Base-by-base conservation (phyloP, 805 yeast species). In the Wickerhamiella sergipiensis region DNA sequence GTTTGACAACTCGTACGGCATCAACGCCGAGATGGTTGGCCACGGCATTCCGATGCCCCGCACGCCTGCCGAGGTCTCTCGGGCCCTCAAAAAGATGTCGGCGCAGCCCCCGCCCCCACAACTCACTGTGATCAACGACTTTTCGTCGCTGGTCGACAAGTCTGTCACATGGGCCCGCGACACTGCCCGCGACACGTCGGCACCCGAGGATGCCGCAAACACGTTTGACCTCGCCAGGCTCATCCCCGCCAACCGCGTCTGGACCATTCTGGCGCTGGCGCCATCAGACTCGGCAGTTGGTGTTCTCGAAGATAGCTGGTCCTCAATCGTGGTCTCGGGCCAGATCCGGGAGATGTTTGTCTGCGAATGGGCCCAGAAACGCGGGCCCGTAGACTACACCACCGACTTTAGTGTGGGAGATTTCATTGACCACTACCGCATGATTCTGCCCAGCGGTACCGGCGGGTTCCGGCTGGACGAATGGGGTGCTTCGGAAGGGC, bases 331-430 rank as follows among this genome's bases (percentile, higher is more conserved):
- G 1, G 71, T 70, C 2, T 65, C 71, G 9, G 50, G 63, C 3
- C 73, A 69, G 53, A 55, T 68, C 13, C 61, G 72, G 15, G 63
- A 61, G 36, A 57, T 64, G 58, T 64, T 60, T 45, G 52, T 70
- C 26, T 58, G 66, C 7, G 72, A 70, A 48, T 69, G 72, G 73
- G 62, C 65, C 5, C 57, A 59, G 36, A 62, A 68, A 36, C 59
- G 67, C n/a, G 53, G 62, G 8, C 51, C 60, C 6, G 51, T 59
- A 13, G 71, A 69, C 52, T 69, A 59, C 55, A 67, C 72, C 12
- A 68, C 70, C 22, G 73, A 69, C 50, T 70, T 67, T 53, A 71
- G 63, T 12, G 54, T 59, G 17, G 63, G 61, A 33, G 73, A 69
- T 53, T 70, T 69, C 45, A 49, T 66, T 31, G 63, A 59, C 31